Evolutionary conservation across 148 eudicot genomes (phyloP), one percentile per base, ranked within the genome.

Genomic region (Nyssa sinensis): DNA sequence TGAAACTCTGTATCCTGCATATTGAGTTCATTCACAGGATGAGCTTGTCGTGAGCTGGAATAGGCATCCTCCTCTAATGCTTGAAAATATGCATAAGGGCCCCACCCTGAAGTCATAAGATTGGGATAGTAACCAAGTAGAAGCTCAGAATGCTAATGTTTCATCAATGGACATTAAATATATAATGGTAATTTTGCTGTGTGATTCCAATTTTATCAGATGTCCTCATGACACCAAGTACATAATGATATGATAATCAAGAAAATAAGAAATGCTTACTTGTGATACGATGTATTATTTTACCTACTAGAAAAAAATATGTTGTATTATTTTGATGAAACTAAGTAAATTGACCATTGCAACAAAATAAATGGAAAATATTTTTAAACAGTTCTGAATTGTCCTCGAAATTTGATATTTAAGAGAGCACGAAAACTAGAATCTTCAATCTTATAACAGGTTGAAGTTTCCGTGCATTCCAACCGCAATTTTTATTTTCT

Each of bases 51-150:
- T 65, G 69, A 65, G 41, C 4, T 41, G 17, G 60, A 28, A 63
- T 25, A 27, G 13, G 75, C n/a, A n/a, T n/a, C 2, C 77, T 90
- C 88, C 29, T 84, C 90, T 57, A 83, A 7, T 61, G 92, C 92
- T 31, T 73, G 74, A 39, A 88, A 86, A 44, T 90, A 88, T 49
- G 95, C 89, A 55, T 90, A 82, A 19, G 90, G 82, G 23, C 90
- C 90, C 95, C 95, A 88, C 32, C 95, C 95, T 90, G 66, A 33
- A 49, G 59, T 24, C 44, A 63, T 23, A 31, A 14, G 27, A 64
- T 24, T 28, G 32, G 9, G 31, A 16, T 25, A 13, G 32, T 60
- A 60, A 60, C 2, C 6, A 55, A 55, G 3, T 55, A n/a, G 6
- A n/a, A 7, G 23, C 59, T 55, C 4, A 55, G 25, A 55, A 55